Base-by-base conservation (phyloP, 495 filamentous ascomycete genomes). In the Lophium mytilinum region DNA sequence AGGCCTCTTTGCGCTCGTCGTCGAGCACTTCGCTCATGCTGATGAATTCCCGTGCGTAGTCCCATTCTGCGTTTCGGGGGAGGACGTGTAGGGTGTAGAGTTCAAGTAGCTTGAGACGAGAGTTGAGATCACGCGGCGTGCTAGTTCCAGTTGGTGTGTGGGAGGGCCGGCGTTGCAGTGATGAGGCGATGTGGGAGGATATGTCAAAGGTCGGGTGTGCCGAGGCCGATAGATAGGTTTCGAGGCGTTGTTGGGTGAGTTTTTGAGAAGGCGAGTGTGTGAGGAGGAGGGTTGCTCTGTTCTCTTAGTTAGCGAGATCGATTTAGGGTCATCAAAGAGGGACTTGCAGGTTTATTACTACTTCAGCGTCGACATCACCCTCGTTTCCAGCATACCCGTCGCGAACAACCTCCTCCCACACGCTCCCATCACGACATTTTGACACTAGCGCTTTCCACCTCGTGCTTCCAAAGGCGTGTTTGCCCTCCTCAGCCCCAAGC, bases 21-120 rank as follows among this genome's bases (percentile, higher is more conserved):
- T 96, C 93, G 0, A 98, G 81, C 19, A 93, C 80, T 37, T 90
- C 81, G 65, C 81, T 89, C 57, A 89, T 76, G 55, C 76, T 83
- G 55, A 97, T 91, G 73, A 97, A 97, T 61, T 93, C 87, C 24
- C 80, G 77, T 0, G 93, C 89, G 66, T 96, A 96, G 42, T 92
- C 87, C 93, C 94, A 98, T 73, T 97, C 89, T 36, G 84, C 82
- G 63, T 95, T 96, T 39, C 87, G 80, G 14, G 90, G 84, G 14
- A 98, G 83, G 17, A 97, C 88, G 71, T 97, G 93, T 5, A 98
- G 77, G 4, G 88, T 90, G 63, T 94, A 98, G 0, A 98, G 77
- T 72, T 98, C 94, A 40, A 96, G 84, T 47, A 98, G 85, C 71
- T 92, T 89, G 48, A 95, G 81, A 30, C 89, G 78, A 18, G 66